A percentile compares a stretch with the other conserved stretches of the same genome.
Evolutionary conservation across 2,329 filamentous ascomycete genomes (phyloP).

Genomic region (Colletotrichum sp.): DNA sequence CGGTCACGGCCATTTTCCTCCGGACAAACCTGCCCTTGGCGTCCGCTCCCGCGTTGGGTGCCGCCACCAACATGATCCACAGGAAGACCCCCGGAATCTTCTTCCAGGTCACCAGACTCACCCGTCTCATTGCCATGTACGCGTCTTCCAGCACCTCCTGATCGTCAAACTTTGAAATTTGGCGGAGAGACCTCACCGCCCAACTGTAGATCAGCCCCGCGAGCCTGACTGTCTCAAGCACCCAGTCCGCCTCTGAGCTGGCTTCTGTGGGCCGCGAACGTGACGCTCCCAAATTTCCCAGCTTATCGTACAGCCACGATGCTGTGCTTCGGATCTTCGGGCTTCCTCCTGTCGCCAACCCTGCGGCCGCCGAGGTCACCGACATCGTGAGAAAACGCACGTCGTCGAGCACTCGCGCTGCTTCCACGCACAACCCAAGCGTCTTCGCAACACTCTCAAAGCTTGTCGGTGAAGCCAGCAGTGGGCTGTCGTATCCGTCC

Average conservation of each 20-base stretch:
- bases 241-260: slow-evolving; percentile 11
- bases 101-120: slow-evolving; percentile 33
- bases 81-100: slow-evolving; percentile 33
- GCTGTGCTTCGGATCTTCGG: slow-evolving; percentile 26
- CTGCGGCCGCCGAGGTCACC: slow-evolving; percentile 8
- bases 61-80: slow-evolving; percentile 32
- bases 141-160: slow-evolving; percentile 22
- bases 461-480: slow-evolving; percentile 23
- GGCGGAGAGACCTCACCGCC: slow-evolving; percentile 27
- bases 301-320: slow-evolving; percentile 26
- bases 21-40: slow-evolving; percentile 32
- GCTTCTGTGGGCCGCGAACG: not conserved
- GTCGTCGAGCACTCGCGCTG: slow-evolving; percentile 31
- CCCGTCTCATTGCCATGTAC: slow-evolving; percentile 27
- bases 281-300: slow-evolving; percentile 2
- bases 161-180: slow-evolving; percentile 29
- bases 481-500: slow-evolving; percentile 26
- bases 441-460: slow-evolving; percentile 22
- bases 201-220: slow-evolving; percentile 30
- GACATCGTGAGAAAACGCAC: slow-evolving; percentile 31
- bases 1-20: slow-evolving; percentile 31
- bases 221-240: slow-evolving; percentile 28
- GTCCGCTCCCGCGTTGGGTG: slow-evolving; percentile 27
- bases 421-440: slow-evolving; percentile 19
- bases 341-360: not conserved